A percentile compares a stretch with the other conserved stretches of the same genome.
These are phyloP conservation scores for Cutaneotrichosporon sp. DNA, from an alignment of 1,284 basidiomycete species.

Conservation along the genomic window DNA sequence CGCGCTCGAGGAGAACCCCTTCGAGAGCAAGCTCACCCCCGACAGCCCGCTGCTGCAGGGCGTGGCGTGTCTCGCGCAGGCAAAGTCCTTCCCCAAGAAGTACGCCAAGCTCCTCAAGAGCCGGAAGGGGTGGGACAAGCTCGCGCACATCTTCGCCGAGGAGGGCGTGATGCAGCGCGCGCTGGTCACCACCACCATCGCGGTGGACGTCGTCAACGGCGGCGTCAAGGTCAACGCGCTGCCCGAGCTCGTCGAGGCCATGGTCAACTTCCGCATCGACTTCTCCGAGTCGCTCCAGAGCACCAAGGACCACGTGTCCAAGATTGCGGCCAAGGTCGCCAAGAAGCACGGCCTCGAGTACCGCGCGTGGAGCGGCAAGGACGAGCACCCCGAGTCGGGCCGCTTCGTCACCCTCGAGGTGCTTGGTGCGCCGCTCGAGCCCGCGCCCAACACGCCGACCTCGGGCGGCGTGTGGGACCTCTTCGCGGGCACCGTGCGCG, in stretches of 20 bases:
- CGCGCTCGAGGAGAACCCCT: slow-evolving; percentile 53
- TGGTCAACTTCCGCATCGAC: slow-evolving; percentile 53
- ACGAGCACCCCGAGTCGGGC: slow-evolving; percentile 18
- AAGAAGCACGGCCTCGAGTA: slow-evolving; percentile 37
- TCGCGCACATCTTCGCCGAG: slow-evolving; percentile 32
- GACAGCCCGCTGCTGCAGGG: slow-evolving; percentile 53
- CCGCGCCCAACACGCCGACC: slow-evolving; percentile 46
- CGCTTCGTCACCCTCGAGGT: slow-evolving; percentile 40
- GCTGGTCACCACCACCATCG: slow-evolving; percentile 44
- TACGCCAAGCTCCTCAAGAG: slow-evolving; percentile 40
- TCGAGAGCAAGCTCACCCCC: slow-evolving; percentile 45
- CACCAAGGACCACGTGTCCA: slow-evolving; percentile 40
- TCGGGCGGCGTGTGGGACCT: slow-evolving; percentile 49
- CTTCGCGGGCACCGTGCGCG: slow-evolving; percentile 51
- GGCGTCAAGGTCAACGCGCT: slow-evolving; percentile 47
- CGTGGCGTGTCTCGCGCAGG: slow-evolving; percentile 54
- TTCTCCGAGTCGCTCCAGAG: slow-evolving; percentile 43
- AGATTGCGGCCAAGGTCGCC: slow-evolving; percentile 34
- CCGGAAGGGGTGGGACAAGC: slow-evolving; percentile 45
- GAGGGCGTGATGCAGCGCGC: not conserved
- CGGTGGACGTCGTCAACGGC: slow-evolving; percentile 48
- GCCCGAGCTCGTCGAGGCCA: slow-evolving; percentile 40
- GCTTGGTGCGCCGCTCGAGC: slow-evolving; percentile 50
- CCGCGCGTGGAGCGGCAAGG: slow-evolving; percentile 12
- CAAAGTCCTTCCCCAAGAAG: slow-evolving; percentile 42